Conservation (phyloP, 345 rosid genomes). For the Dimocarpus longan region DNA sequence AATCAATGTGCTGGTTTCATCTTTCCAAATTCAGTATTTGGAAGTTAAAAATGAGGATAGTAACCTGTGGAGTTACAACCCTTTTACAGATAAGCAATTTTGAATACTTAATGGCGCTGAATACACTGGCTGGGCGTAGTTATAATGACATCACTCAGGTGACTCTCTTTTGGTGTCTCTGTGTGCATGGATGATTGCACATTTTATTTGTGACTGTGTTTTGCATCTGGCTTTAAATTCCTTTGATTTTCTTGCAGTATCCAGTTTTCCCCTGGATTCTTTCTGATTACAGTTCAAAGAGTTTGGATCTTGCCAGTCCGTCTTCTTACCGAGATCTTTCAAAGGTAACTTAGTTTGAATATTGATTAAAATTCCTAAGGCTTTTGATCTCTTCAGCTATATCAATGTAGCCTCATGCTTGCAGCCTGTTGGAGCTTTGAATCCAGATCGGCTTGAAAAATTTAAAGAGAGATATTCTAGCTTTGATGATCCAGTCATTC, state of each 20-base stretch:
- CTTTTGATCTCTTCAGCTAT: conserved; percentile 23
- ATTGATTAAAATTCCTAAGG: conserved; percentile 28
- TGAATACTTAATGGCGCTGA: conserved; percentile 93
- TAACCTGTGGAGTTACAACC: conserved; percentile 17
- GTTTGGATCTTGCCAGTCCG: conserved; percentile 80
- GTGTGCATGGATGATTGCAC: conserved; percentile 3
- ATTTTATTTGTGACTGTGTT: neutral
- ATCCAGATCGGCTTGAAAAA: conserved; percentile 75
- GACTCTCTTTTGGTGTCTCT: conserved; percentile 11
- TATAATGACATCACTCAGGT: conserved; percentile 99
- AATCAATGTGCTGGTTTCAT: conserved; percentile 7
- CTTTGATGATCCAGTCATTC: conserved; percentile 97
- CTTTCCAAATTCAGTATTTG: conserved; percentile 18
- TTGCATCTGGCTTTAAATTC: conserved; percentile 16
- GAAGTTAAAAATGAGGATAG: conserved; percentile 11
- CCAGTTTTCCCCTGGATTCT: conserved; percentile 99
- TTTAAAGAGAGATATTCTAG: conserved; percentile 96
- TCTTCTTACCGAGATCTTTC: conserved; percentile 93
- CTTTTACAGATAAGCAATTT: conserved; percentile 95
- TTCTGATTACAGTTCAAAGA: conserved; percentile 77
- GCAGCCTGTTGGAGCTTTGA: conserved; percentile 98
- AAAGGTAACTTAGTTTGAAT: conserved; percentile 59
- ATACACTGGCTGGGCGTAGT: conserved; percentile 98
- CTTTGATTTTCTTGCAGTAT: conserved; percentile 65
- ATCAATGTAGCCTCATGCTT: conserved; percentile 32